These are phyloP conservation scores for Teratosphaeria pseudoeucalypti DNA, from an alignment of 2,329 filamentous ascomycete species.

Conservation along the genomic window DNA sequence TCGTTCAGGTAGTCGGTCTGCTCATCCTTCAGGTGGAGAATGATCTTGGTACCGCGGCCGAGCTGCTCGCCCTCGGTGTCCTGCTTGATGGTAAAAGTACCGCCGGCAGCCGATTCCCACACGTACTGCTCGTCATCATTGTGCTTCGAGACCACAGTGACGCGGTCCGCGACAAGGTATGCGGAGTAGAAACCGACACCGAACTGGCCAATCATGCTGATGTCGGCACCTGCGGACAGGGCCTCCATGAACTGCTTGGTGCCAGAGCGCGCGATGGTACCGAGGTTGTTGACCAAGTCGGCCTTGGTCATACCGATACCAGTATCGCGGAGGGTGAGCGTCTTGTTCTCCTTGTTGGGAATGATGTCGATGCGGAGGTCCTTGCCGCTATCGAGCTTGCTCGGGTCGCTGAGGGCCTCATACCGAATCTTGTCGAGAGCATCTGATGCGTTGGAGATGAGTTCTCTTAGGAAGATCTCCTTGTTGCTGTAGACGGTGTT, in stretches of 20 bases:
- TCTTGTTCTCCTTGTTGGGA: slow-evolving; percentile 95
- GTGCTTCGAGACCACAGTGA: slow-evolving; percentile 94
- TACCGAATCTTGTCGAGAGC: slow-evolving; percentile 99
- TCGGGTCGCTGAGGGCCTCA: slow-evolving; percentile 92
- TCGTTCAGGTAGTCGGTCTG: slow-evolving; percentile 97
- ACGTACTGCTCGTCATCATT: slow-evolving; percentile 99
- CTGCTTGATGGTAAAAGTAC: slow-evolving; percentile 85
- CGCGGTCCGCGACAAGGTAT: slow-evolving; percentile 96
- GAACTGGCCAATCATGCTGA: slow-evolving; percentile 99
- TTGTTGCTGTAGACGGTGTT: slow-evolving; percentile 99
- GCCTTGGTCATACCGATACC: slow-evolving; percentile 99
- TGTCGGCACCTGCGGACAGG: slow-evolving; percentile 92
- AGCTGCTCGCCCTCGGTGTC: slow-evolving; percentile 87
- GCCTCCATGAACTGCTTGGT: slow-evolving; percentile 99
- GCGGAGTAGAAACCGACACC: slow-evolving; percentile 99
- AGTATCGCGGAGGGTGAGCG: slow-evolving; percentile 89
- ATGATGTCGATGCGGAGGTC: slow-evolving; percentile 99
- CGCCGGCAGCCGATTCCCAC: slow-evolving; percentile 96
- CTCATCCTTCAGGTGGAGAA: slow-evolving; percentile 99
- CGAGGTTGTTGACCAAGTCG: slow-evolving; percentile 99
- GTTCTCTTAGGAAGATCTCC: slow-evolving; percentile 98
- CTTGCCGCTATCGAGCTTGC: slow-evolving; percentile 94
- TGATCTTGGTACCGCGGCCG: slow-evolving; percentile 92
- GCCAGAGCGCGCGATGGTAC: slow-evolving; percentile 96
- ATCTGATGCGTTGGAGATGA: slow-evolving; percentile 98